Conservation (phyloP, 495 filamentous ascomycete species). For the Tricharina praecox region DNA sequence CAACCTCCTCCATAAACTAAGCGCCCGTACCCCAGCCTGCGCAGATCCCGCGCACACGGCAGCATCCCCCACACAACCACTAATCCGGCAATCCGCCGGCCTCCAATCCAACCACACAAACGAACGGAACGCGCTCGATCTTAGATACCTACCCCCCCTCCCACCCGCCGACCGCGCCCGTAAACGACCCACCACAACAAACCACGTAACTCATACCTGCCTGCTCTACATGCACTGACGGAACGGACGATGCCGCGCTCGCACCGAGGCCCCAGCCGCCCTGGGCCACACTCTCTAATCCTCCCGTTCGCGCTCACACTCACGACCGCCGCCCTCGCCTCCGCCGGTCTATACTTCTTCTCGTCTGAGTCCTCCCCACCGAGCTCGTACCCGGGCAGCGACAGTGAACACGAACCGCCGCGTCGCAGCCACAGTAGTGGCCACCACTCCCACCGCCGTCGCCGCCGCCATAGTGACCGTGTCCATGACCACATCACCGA, state of each 20-base stretch:
- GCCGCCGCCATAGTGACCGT: conserved; percentile 2
- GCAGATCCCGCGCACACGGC: too few species aligned
- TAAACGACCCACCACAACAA: too few species aligned
- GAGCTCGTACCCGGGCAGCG: conserved; percentile 1
- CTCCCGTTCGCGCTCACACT: conserved; percentile 23
- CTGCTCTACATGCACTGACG: too few species aligned
- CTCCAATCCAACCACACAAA: too few species aligned
- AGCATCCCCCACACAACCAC: too few species aligned
- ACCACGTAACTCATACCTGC: too few species aligned
- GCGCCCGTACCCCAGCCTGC: too few species aligned
- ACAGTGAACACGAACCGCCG: conserved; percentile 13
- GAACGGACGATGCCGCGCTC: conserved; percentile 7
- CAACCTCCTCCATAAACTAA: too few species aligned
- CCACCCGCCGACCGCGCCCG: too few species aligned
- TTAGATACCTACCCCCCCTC: too few species aligned
- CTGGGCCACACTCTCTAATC: conserved; percentile 13
- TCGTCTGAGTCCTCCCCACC: conserved; percentile 14
- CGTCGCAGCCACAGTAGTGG: not conserved
- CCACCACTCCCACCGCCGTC: not conserved
- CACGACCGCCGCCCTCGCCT: conserved; percentile 21
- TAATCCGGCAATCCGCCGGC: too few species aligned
- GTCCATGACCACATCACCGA: conserved; percentile 18
- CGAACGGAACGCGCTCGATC: too few species aligned
- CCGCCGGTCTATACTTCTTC: conserved; percentile 23
- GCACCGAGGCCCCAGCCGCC: conserved; percentile 12